These are phyloP conservation scores for Centaurea solstitialis DNA, from an alignment of 129 eudicot genomes.

Conservation along the genomic window DNA sequence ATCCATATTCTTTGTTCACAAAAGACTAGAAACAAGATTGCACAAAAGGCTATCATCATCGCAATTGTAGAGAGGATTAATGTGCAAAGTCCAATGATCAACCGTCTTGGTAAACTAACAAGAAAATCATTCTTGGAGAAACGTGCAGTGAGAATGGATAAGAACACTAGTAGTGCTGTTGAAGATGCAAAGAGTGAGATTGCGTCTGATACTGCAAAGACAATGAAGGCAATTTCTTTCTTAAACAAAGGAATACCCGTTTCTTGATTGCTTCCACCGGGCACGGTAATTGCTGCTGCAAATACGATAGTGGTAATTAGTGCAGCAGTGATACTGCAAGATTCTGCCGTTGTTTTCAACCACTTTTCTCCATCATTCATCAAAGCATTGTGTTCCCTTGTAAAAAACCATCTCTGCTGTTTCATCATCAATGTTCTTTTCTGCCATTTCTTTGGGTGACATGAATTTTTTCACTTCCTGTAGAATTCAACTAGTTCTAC, in stretches of 20 bases:
- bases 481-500: background rate
- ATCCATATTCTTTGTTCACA: slow-evolving; percentile 2
- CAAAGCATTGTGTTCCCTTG: slow-evolving; percentile 11
- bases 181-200: slow-evolving; percentile 23
- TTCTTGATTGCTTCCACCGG: slow-evolving; percentile 20
- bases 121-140: slow-evolving; percentile 12
- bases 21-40: slow-evolving; percentile 19
- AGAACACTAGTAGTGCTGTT: slow-evolving; percentile 17
- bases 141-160: slow-evolving; percentile 29
- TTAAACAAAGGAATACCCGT: slow-evolving; percentile 3
- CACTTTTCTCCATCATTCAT: slow-evolving; percentile 32
- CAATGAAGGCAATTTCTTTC: slow-evolving; percentile 1
- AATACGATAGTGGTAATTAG: slow-evolving; percentile 32
- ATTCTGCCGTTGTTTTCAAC: slow-evolving; percentile 27
- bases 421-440: background rate
- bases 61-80: slow-evolving; percentile 15
- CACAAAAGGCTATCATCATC: slow-evolving; percentile 24
- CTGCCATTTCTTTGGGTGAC: background rate
- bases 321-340: slow-evolving; percentile 37
- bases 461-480: slow-evolving; percentile 27
- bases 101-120: slow-evolving; percentile 3
- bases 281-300: slow-evolving; percentile 34
- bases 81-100: slow-evolving; percentile 16
- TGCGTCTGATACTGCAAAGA: slow-evolving; percentile 30
- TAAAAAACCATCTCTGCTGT: slow-evolving; percentile 23